phyloP scores from a whole-genome alignment of 495 filamentous ascomycete genomes.

The Trichocladium uniseriatum region DNA sequence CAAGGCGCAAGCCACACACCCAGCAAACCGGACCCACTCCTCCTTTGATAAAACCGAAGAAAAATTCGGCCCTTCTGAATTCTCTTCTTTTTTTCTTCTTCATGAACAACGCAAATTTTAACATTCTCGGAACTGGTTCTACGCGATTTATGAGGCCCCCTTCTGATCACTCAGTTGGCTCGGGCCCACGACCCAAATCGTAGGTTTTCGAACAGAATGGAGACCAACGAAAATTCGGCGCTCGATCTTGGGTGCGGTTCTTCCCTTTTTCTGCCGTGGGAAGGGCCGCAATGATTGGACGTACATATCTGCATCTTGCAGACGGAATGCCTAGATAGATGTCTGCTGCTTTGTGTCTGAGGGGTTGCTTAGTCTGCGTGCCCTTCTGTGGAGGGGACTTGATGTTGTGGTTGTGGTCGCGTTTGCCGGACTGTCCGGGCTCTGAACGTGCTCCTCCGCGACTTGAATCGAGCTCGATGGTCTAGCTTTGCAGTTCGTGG shows the following conservation, averaged over 20 bases:
- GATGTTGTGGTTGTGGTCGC: too few relatives aligned
- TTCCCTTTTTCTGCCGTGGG: slow-evolving; percentile 35
- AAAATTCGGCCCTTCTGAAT: slow-evolving; percentile 19
- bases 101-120: slow-evolving; percentile 46
- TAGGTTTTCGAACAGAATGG: slow-evolving; percentile 42
- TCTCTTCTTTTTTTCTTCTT: slow-evolving; percentile 31
- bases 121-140: slow-evolving; percentile 42
- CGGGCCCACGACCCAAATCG: slow-evolving; percentile 38
- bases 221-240: slow-evolving; percentile 35
- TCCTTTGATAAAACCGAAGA: slow-evolving; percentile 3
- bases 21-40: not conserved
- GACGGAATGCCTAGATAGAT: not conserved
- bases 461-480: too few relatives aligned
- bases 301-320: slow-evolving; percentile 36
- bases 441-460: too few relatives aligned
- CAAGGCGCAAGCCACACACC: not conserved
- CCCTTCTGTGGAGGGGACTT: too few relatives aligned
- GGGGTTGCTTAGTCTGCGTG: not conserved
- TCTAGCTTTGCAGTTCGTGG: too few relatives aligned
- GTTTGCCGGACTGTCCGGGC: too few relatives aligned
- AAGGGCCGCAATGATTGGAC: slow-evolving; percentile 49
- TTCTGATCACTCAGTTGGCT: slow-evolving; percentile 7
- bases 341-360: not conserved
- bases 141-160: slow-evolving; percentile 34
- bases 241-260: slow-evolving; percentile 52